Base-by-base conservation (phyloP, 75 land plant genomes). In the Pseudotsuga menziesii region DNA sequence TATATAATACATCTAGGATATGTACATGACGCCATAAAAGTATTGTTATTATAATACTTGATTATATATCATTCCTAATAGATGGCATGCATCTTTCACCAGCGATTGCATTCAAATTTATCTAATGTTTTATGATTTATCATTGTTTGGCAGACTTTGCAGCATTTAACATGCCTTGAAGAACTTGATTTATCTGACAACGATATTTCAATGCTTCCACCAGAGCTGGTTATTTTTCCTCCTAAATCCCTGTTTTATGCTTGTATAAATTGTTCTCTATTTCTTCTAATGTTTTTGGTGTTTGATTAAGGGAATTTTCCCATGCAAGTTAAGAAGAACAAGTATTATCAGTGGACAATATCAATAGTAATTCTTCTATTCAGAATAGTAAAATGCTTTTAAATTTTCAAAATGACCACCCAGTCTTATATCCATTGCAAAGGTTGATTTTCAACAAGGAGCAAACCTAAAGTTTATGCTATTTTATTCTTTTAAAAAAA, bases 131-230 rank as follows among this genome's bases (percentile, higher is more conserved):
- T 69, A 17, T 19, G 5, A 66, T 22, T 73, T 69, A 17, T 19
- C 14, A 66, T 22, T 73, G 23, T 14, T 29, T 32, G 29, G 41
- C 91, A 92, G 94, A 86, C 77, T 58, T 73, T 92, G 55, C 83
- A 82, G 57, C 75, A 83, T 72, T 80, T 92, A 13, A 86, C 82
- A 52, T 80, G 81, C 56, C 88, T 94, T 29, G 85, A 84, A 29
- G 94, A 92, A 77, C 91, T 96, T 56, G 91, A 96, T 75, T 73
- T 96, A 52, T 88, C 98, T 58, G 92, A 93, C 80, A 96, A 96
- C 85, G 84, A 84, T 78, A 91, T 96, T 62, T 39, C 88, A 3
- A 57, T 81, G 19, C 89, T 96, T 56, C 96, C 98, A 12, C 83
- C 94, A 32, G 83, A 90, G 69, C 83, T 96, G 97, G 98, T 95